phyloP scores from a whole-genome alignment of 2,329 filamentous ascomycete genomes.

The Cladosporium sp. region DNA sequence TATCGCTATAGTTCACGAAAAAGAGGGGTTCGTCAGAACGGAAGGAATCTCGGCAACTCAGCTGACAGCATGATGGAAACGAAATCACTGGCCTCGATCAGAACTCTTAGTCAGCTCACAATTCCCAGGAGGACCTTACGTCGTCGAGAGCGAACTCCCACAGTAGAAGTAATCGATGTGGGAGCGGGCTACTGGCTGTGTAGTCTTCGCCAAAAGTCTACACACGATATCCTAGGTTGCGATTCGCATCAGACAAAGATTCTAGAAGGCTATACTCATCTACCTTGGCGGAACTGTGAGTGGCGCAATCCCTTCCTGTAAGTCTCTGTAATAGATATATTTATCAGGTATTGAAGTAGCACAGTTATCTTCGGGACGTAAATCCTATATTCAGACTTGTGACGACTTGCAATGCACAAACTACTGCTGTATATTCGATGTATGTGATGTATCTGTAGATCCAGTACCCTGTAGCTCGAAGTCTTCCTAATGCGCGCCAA shows the following conservation, averaged over 20 bases:
- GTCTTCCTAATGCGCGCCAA: not conserved
- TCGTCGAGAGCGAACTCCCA: not conserved
- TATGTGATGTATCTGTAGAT: not conserved
- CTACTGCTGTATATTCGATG: too few relatives aligned
- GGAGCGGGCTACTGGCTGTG: not conserved
- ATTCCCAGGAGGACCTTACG: not conserved
- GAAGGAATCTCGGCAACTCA: not conserved
- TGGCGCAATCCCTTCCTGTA: fast-evolving
- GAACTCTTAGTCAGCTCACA: not conserved
- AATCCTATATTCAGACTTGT: not conserved
- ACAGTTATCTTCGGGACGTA: not conserved
- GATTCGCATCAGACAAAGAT: not conserved
- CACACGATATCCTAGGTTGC: not conserved
- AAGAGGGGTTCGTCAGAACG: not conserved
- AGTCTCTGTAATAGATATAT: not conserved
- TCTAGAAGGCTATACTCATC: not conserved
- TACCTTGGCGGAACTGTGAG: not conserved
- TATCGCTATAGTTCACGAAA: not conserved
- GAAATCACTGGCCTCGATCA: not conserved
- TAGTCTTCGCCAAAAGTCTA: not conserved
- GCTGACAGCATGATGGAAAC: not conserved
- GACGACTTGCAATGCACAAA: too few relatives aligned
- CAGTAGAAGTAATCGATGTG: not conserved
- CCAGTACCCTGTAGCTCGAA: not conserved
- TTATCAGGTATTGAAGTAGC: not conserved